These are phyloP conservation scores for Hemileccinum impolitum DNA, from an alignment of 768 basidiomycete genomes.

Conservation along the genomic window DNA sequence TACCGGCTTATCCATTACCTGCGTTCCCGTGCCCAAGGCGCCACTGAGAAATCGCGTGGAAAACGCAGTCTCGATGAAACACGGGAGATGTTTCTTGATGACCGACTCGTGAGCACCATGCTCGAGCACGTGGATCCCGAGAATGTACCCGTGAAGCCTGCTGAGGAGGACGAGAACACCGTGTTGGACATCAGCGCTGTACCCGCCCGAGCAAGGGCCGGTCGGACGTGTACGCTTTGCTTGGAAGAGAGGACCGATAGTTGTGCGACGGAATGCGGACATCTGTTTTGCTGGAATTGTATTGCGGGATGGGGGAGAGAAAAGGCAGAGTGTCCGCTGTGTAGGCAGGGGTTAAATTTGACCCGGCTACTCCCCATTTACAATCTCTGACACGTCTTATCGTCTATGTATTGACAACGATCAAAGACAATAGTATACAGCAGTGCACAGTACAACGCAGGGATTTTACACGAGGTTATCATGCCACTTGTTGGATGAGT, in stretches of 20 bases:
- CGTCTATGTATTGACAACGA: slow-evolving; percentile 1
- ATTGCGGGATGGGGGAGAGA: slow-evolving; percentile 88
- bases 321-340: slow-evolving; percentile 87
- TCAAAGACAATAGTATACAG: slow-evolving; percentile 21
- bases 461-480: slow-evolving; percentile 15
- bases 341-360: slow-evolving; percentile 71
- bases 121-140: slow-evolving; percentile 52
- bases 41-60: slow-evolving; percentile 31
- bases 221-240: slow-evolving; percentile 78
- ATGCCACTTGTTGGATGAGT: slow-evolving; percentile 75
- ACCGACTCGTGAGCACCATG: slow-evolving; percentile 55
- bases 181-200: slow-evolving; percentile 58
- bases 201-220: slow-evolving; percentile 47
- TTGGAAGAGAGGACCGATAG: slow-evolving; percentile 81
- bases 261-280: slow-evolving; percentile 84
- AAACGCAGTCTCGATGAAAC: slow-evolving; percentile 30
- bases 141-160: slow-evolving; percentile 48
- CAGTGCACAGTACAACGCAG: slow-evolving; percentile 3
- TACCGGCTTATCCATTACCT: slow-evolving; percentile 55
- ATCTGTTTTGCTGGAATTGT: slow-evolving; percentile 88
- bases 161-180: slow-evolving; percentile 70
- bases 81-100: slow-evolving; percentile 52
- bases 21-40: slow-evolving; percentile 29
- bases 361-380: slow-evolving; percentile 75
- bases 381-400: slow-evolving; percentile 53